Percentiles rank a stretch among this genome's conserved stretches.
Evolutionary conservation across 805 yeast species (phyloP).

Genomic region (Candida endomychidarum): DNA sequence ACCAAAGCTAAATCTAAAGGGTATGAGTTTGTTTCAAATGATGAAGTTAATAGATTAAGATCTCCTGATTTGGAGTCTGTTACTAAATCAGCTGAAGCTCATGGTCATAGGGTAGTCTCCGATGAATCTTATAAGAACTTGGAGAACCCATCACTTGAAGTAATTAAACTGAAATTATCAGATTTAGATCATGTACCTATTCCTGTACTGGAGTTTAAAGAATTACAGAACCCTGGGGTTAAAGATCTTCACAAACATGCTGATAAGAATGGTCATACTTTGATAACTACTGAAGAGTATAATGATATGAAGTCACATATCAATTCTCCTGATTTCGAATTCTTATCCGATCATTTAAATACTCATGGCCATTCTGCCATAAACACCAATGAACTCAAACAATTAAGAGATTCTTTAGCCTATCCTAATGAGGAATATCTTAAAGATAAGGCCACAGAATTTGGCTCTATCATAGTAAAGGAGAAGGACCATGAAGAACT

Average conservation of each 20-base stretch:
- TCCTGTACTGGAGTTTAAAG: constrained; percentile 19
- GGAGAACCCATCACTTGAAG: constrained; percentile 5
- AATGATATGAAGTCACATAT: constrained; percentile 15
- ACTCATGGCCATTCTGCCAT: constrained; percentile 9
- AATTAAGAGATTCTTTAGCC: constrained; percentile 6
- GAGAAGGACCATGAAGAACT: constrained; percentile 3
- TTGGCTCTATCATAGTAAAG: constrained; percentile 5
- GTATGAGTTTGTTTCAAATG: constrained; percentile 11
- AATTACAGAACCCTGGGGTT: constrained; percentile 25
- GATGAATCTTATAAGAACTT: constrained; percentile 23
- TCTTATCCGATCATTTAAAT: constrained; percentile 17
- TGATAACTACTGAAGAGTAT: constrained; percentile 19
- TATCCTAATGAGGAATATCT: constrained; percentile 14
- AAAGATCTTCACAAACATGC: constrained; percentile 24
- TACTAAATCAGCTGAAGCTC: background rate
- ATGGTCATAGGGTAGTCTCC: constrained; percentile 8
- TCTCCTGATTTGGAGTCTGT: background rate
- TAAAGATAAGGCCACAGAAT: constrained; percentile 4
- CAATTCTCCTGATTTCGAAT: constrained; percentile 21
- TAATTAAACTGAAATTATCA: background rate
- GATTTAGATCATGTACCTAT: constrained; percentile 8
- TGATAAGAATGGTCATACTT: constrained; percentile 14
- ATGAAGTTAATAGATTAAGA: background rate
- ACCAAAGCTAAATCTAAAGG: constrained; percentile 18
- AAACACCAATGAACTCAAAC: constrained; percentile 12